Base-by-base conservation (phyloP, 2,329 filamentous ascomycete genomes). In the Drechslerella stenobrocha region DNA sequence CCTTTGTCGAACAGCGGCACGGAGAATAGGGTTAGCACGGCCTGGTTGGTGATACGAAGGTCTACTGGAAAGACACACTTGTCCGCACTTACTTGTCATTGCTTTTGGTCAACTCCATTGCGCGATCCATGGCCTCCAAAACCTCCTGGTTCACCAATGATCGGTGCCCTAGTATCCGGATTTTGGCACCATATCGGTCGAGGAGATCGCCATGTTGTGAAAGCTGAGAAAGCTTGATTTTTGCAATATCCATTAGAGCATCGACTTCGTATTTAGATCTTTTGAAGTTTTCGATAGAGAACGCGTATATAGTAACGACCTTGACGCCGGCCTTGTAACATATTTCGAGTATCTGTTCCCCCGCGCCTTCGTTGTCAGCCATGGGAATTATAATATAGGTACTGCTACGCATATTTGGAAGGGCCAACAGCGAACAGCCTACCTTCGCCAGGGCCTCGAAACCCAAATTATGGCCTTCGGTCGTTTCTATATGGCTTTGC, bases 251-350 rank as follows among this genome's bases (percentile, higher is more conserved):
- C 93, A 98, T 98, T 70, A 98, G 80, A 26, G 90, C 91, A 75
- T 96, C 90, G 6, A 98, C 93, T 77, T 98, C 93, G 77, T 95
- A 93, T 77, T 93, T 91, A 20, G 90, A 92, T 3, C 93, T 86
- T 76, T 97, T 96, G 80, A 96, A 98, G 79, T 98, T 98, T 78
- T 98, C 93, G 74, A 98, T 96, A 75, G 90, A 96, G 78, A 98
- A 98, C 13, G 93, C 93, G 76, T 97, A 98, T 70, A 98, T 90
- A 2, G 93, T 97, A 35, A 98, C 92, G 6, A 95, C 90, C 76
- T 93, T 92, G 70, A 98, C 92, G 56, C 93, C 93, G 64, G 88
- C 90, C 76, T 96, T 96, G 81, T 97, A 98, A 81, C 93, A 97
- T 57, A 98, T 89, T 77, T 98, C 93, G 65, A 98, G 85, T 53